Base-by-base conservation (phyloP, 768 basidiomycete species). In the Lentinula lateritia region DNA sequence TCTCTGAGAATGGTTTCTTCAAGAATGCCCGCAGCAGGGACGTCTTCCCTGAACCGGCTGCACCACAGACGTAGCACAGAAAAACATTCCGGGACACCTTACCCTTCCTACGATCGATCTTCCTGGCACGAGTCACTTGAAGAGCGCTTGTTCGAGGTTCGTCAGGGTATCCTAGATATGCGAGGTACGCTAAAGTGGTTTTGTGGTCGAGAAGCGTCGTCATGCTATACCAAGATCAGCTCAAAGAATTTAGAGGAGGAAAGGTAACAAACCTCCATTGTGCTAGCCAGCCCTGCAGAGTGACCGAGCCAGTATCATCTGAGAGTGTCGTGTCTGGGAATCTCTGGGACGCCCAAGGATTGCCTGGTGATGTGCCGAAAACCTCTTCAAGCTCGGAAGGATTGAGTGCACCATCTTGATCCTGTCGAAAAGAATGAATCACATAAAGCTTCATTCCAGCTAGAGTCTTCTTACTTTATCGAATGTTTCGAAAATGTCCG, bases 241-340 rank as follows among this genome's bases (percentile, higher is more conserved):
- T 62, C 39, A 58, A 41, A 35, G 8, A 16, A 16, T 50, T 28
- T 20, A 36, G 28, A 35, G 16, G 60, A 58, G 41, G 55, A 43
- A 45, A 50, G 38, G 6, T 6, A 18, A 34, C 43, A n/a, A 38
- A 94, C 95, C 93, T 96, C 96, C 96, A 99, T 70, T 97, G 95
- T 18, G 96, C 96, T 32, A 98, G 76, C 96, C 96, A 99, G 1
- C 94, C 93, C 75, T 98, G 95, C 48, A 99, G 74, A n/a, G 95
- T 98, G 16, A 98, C 91, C 34, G 92, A 87, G 10, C 93, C 94
- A 9, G 85, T 80, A 67, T 95, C 94, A 66, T 93, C 89, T 15
- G 91, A 87, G 50, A 94, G 81, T 5, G 93, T 93, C 0, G 87
- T 94, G 67, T 95, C 92, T 0, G 95, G 92, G 74, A 96, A 97